Evolutionary conservation across 345 rosid species (phyloP).

Genomic region (Dipteronia dyeriana): DNA sequence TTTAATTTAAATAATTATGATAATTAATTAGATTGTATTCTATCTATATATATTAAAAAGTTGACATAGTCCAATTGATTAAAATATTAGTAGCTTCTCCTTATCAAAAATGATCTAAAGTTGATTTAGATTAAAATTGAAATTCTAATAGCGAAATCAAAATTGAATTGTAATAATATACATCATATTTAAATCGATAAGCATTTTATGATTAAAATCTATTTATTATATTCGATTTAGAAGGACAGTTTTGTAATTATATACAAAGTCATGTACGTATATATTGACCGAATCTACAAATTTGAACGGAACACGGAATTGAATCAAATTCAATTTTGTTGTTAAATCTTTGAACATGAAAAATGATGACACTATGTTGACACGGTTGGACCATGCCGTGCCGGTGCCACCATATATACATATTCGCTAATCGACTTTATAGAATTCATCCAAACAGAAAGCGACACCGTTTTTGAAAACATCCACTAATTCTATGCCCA

Average conservation of each 20-base stretch:
- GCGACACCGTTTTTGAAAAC: neutral
- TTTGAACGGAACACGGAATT: neutral
- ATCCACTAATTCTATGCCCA: neutral
- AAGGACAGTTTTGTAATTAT: too few relatives aligned
- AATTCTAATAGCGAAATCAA: too few relatives aligned
- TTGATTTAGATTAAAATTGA: too few relatives aligned
- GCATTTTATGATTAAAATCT: too few relatives aligned
- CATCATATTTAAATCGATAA: too few relatives aligned
- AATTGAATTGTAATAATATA: too few relatives aligned
- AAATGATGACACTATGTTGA: conserved; percentile 3
- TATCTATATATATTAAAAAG: neutral
- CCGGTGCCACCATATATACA: neutral
- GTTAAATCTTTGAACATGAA: neutral
- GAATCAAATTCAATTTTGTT: neutral
- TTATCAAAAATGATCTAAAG: too few relatives aligned
- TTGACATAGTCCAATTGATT: neutral
- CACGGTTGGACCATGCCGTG: neutral
- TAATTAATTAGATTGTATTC: neutral
- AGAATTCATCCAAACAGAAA: neutral
- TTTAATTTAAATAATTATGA: too few relatives aligned
- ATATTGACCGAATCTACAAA: neutral
- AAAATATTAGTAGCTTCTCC: neutral
- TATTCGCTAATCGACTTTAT: neutral
- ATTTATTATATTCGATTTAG: too few relatives aligned
- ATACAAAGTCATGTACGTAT: neutral